These are phyloP conservation scores for Dendrocalamus latiflorus DNA, from an alignment of 202 grass and related monocot species.

Conservation along the genomic window DNA sequence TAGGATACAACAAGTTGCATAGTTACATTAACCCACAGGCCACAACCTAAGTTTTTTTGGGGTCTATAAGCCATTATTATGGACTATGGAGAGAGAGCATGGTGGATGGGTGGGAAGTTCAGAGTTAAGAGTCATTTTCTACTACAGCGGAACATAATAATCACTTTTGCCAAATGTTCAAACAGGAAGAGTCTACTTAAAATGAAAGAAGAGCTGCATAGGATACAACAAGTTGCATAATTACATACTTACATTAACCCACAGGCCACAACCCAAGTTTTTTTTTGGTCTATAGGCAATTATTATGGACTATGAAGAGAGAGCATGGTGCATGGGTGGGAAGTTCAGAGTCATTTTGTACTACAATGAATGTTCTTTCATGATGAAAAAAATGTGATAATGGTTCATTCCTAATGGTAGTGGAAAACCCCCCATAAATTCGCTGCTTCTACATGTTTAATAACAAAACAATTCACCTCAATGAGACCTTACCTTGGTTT, in stretches of 20 bases:
- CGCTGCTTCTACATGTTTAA: not conserved
- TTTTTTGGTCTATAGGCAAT: not conserved
- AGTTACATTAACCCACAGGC: not conserved
- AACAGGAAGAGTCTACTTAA: not conserved
- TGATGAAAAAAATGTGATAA: not conserved
- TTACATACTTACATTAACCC: not conserved
- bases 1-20: not conserved
- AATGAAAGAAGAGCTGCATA: not conserved
- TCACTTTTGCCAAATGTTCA: not conserved
- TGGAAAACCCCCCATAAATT: not conserved
- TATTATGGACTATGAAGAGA: not conserved
- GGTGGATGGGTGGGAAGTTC: not conserved
- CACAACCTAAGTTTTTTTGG: not conserved
- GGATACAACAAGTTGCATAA: not conserved
- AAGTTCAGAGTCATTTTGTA: not conserved
- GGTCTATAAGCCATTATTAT: not conserved
- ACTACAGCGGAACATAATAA: not conserved
- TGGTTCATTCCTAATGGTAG: not conserved
- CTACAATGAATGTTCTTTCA: not conserved
- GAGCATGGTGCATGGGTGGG: not conserved
- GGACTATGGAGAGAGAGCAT: not conserved
- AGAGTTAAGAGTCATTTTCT: not conserved
- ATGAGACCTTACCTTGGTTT: conserved; percentile 26
- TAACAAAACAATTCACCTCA: conserved; percentile 2
- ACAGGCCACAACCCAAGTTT: not conserved